Percentiles rank a stretch among this genome's conserved stretches.
These are phyloP conservation scores for Fraxinus greggii DNA, from an alignment of 305 asterid genomes.

Conservation along the genomic window DNA sequence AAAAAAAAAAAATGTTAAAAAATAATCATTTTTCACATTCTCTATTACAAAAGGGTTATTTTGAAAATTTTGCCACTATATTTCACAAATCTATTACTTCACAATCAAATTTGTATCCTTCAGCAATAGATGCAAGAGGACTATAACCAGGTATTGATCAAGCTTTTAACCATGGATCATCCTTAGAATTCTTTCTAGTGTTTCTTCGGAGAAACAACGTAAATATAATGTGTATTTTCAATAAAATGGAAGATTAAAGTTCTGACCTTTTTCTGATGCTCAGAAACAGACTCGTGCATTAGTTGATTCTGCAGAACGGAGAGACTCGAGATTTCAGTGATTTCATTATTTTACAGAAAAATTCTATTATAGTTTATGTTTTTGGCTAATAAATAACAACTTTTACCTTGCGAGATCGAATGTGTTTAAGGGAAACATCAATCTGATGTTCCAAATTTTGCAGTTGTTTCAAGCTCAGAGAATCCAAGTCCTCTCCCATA, in stretches of 20 bases:
- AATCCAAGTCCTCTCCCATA: constrained; percentile 63
- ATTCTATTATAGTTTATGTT: background rate
- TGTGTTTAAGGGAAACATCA: constrained; percentile 58
- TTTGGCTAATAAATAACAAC: background rate
- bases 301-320: constrained; percentile 66
- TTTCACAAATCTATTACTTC: background rate
- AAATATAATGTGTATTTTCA: background rate
- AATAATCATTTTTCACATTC: background rate
- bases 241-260: background rate
- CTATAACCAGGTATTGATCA: background rate
- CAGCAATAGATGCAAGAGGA: background rate
- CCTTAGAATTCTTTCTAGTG: background rate
- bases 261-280: constrained; percentile 73
- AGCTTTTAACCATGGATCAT: background rate
- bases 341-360: background rate
- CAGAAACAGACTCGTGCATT: constrained; percentile 74
- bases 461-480: constrained; percentile 57
- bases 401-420: constrained; percentile 63
- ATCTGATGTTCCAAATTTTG: constrained; percentile 74
- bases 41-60: background rate
- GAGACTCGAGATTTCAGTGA: constrained; percentile 1
- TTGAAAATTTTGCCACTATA: background rate
- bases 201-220: background rate
- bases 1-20: background rate
- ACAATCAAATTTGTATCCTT: background rate